Evolutionary conservation across 495 filamentous ascomycete genomes (phyloP).

Genomic region (Hyaloscypha variabilis): DNA sequence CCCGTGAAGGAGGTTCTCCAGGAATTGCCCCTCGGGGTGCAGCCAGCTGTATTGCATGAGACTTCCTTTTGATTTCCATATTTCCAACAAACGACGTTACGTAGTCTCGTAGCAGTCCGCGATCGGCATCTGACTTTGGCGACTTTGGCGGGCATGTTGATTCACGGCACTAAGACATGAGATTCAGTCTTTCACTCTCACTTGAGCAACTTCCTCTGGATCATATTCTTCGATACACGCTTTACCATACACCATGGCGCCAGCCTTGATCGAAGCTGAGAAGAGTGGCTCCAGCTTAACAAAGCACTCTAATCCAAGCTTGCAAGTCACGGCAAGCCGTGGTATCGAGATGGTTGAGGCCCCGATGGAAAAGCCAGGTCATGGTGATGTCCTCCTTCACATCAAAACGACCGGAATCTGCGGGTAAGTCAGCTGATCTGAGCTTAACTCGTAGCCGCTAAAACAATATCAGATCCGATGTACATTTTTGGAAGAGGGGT

Average conservation of each 20-base stretch:
- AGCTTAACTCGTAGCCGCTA: neutral
- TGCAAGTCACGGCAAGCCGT: conserved; percentile 17
- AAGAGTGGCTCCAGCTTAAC: neutral
- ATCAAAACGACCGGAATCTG: conserved; percentile 20
- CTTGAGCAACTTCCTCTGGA: neutral
- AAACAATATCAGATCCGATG: conserved; percentile 33
- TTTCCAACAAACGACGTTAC: too few species aligned
- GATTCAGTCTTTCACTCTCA: neutral
- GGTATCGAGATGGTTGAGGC: conserved; percentile 14
- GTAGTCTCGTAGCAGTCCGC: neutral
- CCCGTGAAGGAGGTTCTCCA: neutral
- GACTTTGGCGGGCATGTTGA: neutral
- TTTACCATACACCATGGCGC: neutral
- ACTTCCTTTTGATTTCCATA: too few species aligned
- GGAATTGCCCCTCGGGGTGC: neutral
- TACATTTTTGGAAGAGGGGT: conserved; percentile 58
- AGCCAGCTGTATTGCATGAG: neutral
- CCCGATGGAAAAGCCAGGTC: conserved; percentile 16
- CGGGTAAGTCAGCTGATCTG: conserved; percentile 14
- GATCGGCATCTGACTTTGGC: neutral
- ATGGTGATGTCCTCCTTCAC: conserved; percentile 17
- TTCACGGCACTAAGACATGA: neutral
- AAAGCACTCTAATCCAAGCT: conserved; percentile 16
- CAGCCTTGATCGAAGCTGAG: neutral
- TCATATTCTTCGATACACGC: neutral